Evolutionary conservation across 2,329 filamentous ascomycete species (phyloP).

Genomic region (Aspergillus aculeatus): DNA sequence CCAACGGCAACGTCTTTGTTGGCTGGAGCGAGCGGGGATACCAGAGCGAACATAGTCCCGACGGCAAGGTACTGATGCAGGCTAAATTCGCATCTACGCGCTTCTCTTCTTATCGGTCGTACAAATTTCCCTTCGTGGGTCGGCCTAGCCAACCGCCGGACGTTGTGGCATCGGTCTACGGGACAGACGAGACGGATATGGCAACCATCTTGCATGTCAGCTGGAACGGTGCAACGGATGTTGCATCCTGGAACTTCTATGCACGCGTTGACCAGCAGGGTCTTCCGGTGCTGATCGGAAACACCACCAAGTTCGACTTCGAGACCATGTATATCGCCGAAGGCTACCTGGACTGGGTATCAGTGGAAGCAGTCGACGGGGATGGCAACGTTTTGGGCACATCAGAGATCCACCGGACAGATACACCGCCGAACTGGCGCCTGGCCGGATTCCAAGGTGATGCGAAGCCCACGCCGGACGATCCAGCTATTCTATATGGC

Average conservation of each 20-base stretch:
- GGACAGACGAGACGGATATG: slow-evolving; percentile 21
- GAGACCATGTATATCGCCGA: slow-evolving; percentile 36
- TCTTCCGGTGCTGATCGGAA: slow-evolving; percentile 26
- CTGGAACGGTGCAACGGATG: slow-evolving; percentile 53
- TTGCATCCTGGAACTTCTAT: slow-evolving; percentile 41
- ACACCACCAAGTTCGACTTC: slow-evolving; percentile 34
- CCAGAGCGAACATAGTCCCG: slow-evolving; percentile 34
- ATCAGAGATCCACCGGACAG: slow-evolving; percentile 26
- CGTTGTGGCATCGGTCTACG: slow-evolving; percentile 34
- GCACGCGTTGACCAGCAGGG: slow-evolving; percentile 23
- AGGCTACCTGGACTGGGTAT: slow-evolving; percentile 33
- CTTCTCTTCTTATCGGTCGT: slow-evolving; percentile 43
- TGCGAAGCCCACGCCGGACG: slow-evolving; percentile 24
- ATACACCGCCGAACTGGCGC: slow-evolving; percentile 29
- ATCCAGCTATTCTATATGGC: slow-evolving; percentile 25
- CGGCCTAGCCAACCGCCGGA: slow-evolving; percentile 33
- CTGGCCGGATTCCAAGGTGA: slow-evolving; percentile 31
- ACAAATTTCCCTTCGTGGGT: slow-evolving; percentile 40
- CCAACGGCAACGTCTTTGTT: slow-evolving; percentile 39
- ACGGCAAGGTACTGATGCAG: slow-evolving; percentile 39
- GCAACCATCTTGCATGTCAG: slow-evolving; percentile 34
- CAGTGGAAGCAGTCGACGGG: slow-evolving; percentile 30
- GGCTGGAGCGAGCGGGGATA: slow-evolving; percentile 41
- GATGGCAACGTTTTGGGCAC: slow-evolving; percentile 28
- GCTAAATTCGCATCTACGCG: slow-evolving; percentile 34